Evolutionary conservation across 1,284 basidiomycete species (phyloP).

Genomic region (Ganoderma boninense): DNA sequence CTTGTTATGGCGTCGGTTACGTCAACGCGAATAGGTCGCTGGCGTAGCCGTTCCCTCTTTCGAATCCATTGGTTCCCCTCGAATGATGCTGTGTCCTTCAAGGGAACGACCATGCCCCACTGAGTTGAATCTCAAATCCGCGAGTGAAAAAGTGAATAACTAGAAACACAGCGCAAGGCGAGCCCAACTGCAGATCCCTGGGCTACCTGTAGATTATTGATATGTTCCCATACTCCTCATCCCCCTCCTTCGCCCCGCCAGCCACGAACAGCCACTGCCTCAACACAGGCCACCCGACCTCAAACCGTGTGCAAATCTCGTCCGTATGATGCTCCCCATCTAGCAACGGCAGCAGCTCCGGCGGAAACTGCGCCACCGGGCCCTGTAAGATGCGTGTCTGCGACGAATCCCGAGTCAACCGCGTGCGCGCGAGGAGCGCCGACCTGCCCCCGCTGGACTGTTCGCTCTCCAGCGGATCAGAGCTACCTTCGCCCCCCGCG

Average conservation of each 20-base stretch:
- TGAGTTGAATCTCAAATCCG: not conserved
- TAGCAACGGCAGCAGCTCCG: constrained; percentile 69
- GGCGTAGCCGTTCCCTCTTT: constrained; percentile 49
- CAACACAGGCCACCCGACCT: constrained; percentile 85
- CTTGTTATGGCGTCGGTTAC: constrained; percentile 83
- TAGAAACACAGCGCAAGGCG: not conserved
- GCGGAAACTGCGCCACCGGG: constrained; percentile 51
- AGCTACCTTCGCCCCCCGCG: constrained; percentile 19
- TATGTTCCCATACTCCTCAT: constrained; percentile 59
- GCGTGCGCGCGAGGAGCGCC: constrained; percentile 48
- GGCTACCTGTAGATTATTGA: constrained; percentile 56
- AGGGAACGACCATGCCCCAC: not conserved
- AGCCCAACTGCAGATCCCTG: not conserved
- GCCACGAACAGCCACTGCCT: constrained; percentile 77
- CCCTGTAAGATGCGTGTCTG: constrained; percentile 40
- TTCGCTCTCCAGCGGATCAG: constrained; percentile 39
- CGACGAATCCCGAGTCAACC: constrained; percentile 54
- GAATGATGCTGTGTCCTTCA: not conserved
- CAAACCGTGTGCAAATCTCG: constrained; percentile 85
- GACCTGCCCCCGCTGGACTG: constrained; percentile 37
- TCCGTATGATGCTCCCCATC: constrained; percentile 94
- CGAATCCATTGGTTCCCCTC: not conserved
- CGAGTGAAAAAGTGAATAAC: not conserved
- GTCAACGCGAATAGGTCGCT: constrained; percentile 79
- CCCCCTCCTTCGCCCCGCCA: constrained; percentile 60